Evolutionary conservation across 1,284 basidiomycete genomes (phyloP).

Genomic region (Filobasidium uniguttulatum): DNA sequence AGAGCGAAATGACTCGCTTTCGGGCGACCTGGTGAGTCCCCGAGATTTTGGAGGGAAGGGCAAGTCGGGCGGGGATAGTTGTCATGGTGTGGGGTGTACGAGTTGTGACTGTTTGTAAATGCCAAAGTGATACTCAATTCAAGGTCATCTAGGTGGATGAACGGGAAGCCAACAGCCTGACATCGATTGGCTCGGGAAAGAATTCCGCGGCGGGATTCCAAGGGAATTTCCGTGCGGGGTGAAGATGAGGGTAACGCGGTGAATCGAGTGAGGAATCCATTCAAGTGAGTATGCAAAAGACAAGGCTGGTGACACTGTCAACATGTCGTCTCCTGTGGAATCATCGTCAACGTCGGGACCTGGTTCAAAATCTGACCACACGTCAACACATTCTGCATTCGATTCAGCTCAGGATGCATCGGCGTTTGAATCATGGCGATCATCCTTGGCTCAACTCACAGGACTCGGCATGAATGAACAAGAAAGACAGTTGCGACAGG

Average conservation of each 20-base stretch:
- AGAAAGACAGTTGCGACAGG: conserved; percentile 22
- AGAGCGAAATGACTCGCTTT: conserved; percentile 59
- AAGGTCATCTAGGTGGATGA: not conserved
- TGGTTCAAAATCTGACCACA: too few species aligned
- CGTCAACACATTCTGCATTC: too few species aligned
- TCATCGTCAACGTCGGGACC: not conserved
- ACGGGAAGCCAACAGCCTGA: not conserved
- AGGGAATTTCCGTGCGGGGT: too few species aligned
- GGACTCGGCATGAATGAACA: conserved; percentile 34
- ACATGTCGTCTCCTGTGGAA: not conserved
- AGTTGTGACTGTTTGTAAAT: not conserved
- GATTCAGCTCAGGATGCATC: conserved; percentile 1
- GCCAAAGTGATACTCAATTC: not conserved
- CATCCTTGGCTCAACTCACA: conserved; percentile 31
- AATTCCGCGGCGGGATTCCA: too few species aligned
- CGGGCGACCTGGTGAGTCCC: conserved; percentile 54
- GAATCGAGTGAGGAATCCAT: too few species aligned
- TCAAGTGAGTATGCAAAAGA: too few species aligned
- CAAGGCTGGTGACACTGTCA: too few species aligned
- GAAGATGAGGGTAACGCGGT: too few species aligned
- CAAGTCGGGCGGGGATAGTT: conserved; percentile 82
- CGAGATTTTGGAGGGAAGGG: conserved; percentile 53
- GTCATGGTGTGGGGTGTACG: conserved; percentile 43
- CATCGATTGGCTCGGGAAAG: not conserved
- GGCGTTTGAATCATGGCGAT: conserved; percentile 36